Evolutionary conservation across 768 basidiomycete species (phyloP), one percentile per base, ranked within the genome.

Genomic region (Russula abietina): DNA sequence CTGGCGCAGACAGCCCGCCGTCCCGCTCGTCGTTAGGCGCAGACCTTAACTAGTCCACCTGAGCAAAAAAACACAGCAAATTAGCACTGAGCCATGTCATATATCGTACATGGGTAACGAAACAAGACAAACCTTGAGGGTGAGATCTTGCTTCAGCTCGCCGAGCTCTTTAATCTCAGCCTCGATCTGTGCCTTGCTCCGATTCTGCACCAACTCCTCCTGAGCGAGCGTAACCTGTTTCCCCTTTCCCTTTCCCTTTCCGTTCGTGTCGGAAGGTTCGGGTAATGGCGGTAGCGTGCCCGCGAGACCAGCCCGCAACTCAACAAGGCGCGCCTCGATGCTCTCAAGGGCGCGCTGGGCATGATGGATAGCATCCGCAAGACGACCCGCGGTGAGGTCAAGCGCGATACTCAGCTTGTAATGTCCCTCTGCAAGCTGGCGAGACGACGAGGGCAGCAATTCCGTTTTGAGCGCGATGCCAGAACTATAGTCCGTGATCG

Each of bases 331-430:
- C 39, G 79, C 77, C 71, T 87, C 79, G 4, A 97, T 88, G 66
- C 91, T 93, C 68, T 83, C 82, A 19, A 93, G 76, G 0, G 93
- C 93, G 62, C 83, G 82, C 73, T 90, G 84, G 1, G 89, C 92
- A 60, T 97, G 91, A 16, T 72, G 67, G 48, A 98, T 89, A 2
- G 95, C 88, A 60, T 92, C 90, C 16, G 85, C 79, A 6, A 95
- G 83, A 12, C 88, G 83, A 3, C 91, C 91, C 0, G 93, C 83
- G 0, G 91, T 93, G 64, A 96, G 83, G 72, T 98, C 95, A 45
- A 94, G 86, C 14, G 91, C 93, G 72, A 96, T 92, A 70, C 91
- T 93, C 65, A 98, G 81, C 71, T 95, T 94, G 72, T 93, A 97
- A 73, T 97, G 93, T 7, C 88, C 92, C 71, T 94, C 93, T 0